Evolutionary conservation across 345 rosid species (phyloP), one percentile per base, ranked within the genome.

Genomic region (Trapa bicornis): DNA sequence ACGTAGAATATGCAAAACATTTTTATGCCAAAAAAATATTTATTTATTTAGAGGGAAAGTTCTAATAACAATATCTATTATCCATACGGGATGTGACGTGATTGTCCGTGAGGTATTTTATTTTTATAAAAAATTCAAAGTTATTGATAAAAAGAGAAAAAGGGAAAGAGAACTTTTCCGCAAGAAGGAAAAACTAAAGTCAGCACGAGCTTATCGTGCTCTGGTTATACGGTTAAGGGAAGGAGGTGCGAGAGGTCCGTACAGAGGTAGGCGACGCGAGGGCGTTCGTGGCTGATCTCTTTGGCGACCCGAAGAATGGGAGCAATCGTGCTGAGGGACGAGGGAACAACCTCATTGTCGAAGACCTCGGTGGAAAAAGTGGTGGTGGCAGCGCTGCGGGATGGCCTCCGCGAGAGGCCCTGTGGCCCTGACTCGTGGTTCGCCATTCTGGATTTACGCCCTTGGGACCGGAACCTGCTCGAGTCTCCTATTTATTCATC

Each of bases 231-330:
- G 29, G 29, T 22, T 42, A 42, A 42, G 45, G 8, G 45, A 42
- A 8, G 8, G 4, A 8, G 8, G 45, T 3, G 45, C 4, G 45
- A 42, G 45, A 42, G 45, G 8, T 42, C 8, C 86, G 63, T 80
- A 94, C 97, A 94, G 67, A 94, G 94, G 72, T 94, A 94, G 60
- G 99, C 91, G 17, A 94, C 99, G 45, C 99, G 97, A 73, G 99
- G 99, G 36, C 99, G 99, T 70, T 88, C 96, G 38, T 81, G 81
- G 70, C 91, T 89, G 76, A 94, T 89, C 84, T 91, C 97, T 5
- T 83, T 84, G 53, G 96, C 96, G 48, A 88, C 79, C 61, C 95
- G 99, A 61, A 91, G 93, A 68, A 91, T 83, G 32, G 96, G 96
- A 58, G 87, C 85, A 62, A 94, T 87, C 78, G 85, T 83, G 72